A percentile compares a stretch with the other conserved stretches of the same genome.
Conservation (phyloP, 805 yeast genomes). For the Candida glaebosa region DNA sequence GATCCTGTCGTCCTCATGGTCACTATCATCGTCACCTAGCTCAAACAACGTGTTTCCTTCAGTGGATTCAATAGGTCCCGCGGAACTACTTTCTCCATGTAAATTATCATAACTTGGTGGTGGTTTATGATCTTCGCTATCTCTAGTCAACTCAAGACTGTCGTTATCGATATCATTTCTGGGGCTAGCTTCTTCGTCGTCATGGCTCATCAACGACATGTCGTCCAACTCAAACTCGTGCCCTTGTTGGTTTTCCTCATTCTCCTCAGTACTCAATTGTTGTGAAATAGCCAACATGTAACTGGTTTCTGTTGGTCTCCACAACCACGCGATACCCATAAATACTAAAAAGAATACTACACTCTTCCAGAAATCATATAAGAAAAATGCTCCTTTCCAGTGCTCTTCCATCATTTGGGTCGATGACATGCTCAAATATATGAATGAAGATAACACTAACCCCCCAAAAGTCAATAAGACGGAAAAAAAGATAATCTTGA, state of each 20-base stretch:
- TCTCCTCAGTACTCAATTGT: slow-evolving; percentile 84
- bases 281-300: slow-evolving; percentile 92
- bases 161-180: slow-evolving; percentile 20
- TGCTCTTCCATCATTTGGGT: slow-evolving; percentile 77
- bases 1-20: slow-evolving; percentile 23
- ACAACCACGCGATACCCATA: slow-evolving; percentile 77
- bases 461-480: slow-evolving; percentile 69
- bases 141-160: slow-evolving; percentile 35
- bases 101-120: slow-evolving; percentile 32
- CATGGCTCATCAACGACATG: slow-evolving; percentile 49
- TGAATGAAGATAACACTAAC: slow-evolving; percentile 62
- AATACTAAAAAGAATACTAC: slow-evolving; percentile 82
- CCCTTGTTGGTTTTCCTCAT: slow-evolving; percentile 34
- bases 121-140: slow-evolving; percentile 13
- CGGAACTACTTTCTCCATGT: slow-evolving; percentile 3
- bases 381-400: slow-evolving; percentile 89
- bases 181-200: slow-evolving; percentile 30
- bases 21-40: slow-evolving; percentile 37
- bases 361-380: slow-evolving; percentile 94
- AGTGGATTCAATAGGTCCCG: slow-evolving; percentile 7
- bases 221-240: slow-evolving; percentile 61
- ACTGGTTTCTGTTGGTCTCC: slow-evolving; percentile 98
- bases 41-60: slow-evolving; percentile 36
- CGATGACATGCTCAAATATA: slow-evolving; percentile 69
- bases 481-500: slow-evolving; percentile 71